Base-by-base conservation (phyloP, 345 rosid genomes). In the Sisymbrium irio region DNA sequence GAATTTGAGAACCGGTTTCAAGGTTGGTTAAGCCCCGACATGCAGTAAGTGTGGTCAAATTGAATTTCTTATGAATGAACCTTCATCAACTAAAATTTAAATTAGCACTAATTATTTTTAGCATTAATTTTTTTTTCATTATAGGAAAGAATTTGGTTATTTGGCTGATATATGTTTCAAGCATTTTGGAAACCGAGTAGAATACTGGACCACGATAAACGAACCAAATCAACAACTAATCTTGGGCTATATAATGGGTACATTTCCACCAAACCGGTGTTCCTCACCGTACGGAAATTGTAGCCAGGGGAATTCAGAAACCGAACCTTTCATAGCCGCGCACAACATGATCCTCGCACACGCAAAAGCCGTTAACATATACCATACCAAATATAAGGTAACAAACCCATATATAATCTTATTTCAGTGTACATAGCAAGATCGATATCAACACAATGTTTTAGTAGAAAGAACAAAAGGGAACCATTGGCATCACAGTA, bases 1-100 rank as follows among this genome's bases (percentile, higher is more conserved):
- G 90, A 84, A 73, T 82, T 92, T 9, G 96, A 82, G 66, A 77
- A 82, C 45, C 85, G 89, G 81, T 92, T 88, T 65, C 80, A 86
- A 73, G 79, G 80, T 39, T 89, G 97, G 97, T 82, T 89, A 62
- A 84, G 86, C 74, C 81, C 84, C 3, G 64, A 80, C 67, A 67
- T 83, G 66, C 89, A 81, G 95, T 87, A 70, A 72, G 25, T 22
- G 85, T 51, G 65, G 7, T 53, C 33, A 19, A 35, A 4, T 6
- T 10, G 1, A 51, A 40, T 0, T n/a, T 10, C 3, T 22, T n/a
- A 14, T 8, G 0, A 25, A 17, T 3, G 10, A 19, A 17, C 8
- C 20, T 15, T 15, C 7, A 39, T 15, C 22, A 35, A 5, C 12
- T 15, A 20, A 4, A 46, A 25, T 2, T 13, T 8, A 40, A 12